These are phyloP conservation scores for Barnettozyma hawaiiensis DNA, from an alignment of 1,139 yeast genomes.

Conservation along the genomic window DNA sequence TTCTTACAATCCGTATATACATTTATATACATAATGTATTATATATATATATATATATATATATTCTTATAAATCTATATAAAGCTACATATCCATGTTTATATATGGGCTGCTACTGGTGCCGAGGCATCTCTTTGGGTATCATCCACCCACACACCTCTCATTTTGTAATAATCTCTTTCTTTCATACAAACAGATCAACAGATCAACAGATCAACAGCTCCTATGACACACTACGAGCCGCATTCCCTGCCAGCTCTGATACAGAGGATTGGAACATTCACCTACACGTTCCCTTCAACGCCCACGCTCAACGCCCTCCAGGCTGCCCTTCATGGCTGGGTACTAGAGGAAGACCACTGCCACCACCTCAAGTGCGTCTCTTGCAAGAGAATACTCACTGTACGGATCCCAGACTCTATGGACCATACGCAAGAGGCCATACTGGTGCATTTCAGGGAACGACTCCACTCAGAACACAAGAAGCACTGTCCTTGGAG, in stretches of 20 bases:
- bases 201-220: no score
- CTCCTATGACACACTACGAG: not conserved
- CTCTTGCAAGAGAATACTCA: not conserved
- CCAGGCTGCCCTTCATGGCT: not conserved
- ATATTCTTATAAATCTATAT: no score
- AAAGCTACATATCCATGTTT: no score
- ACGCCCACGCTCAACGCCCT: not conserved
- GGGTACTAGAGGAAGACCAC: constrained; percentile 1
- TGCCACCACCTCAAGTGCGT: not conserved
- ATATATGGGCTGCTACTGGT: no score
- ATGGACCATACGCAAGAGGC: not conserved
- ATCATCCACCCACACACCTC: no score
- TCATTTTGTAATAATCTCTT: no score
- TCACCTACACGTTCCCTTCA: not conserved
- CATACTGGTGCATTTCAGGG: constrained; percentile 11
- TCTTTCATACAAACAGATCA: not conserved
- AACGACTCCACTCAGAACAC: constrained; percentile 11
- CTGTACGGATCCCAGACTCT: not conserved
- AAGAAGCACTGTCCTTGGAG: constrained; percentile 22
- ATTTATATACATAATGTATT: no score
- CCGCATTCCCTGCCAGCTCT: constrained; percentile 1
- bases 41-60: no score
- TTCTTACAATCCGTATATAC: no score
- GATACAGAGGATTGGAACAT: constrained; percentile 1
- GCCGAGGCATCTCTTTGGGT: no score